These are phyloP conservation scores for Hyphopichia buzzinii DNA, from an alignment of 1,139 yeast species.

Conservation along the genomic window DNA sequence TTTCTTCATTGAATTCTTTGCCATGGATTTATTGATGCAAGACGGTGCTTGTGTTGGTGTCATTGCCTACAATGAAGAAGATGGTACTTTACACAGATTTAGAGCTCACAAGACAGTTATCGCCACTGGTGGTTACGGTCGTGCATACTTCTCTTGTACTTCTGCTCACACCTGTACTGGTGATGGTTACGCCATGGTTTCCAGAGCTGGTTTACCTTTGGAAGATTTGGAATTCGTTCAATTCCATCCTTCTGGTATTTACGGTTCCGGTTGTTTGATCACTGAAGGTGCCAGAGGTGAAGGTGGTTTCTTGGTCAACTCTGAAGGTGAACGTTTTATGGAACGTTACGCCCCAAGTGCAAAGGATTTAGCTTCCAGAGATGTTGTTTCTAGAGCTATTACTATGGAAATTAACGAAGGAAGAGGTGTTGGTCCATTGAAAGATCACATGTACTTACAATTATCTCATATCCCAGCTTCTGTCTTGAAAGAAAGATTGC, in stretches of 20 bases:
- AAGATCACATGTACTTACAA: slow-evolving; percentile 95
- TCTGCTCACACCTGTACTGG: slow-evolving; percentile 99
- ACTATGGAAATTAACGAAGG: slow-evolving; percentile 98
- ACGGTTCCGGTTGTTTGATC: slow-evolving; percentile 97
- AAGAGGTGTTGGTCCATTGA: slow-evolving; percentile 96
- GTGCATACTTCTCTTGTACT: slow-evolving; percentile 98
- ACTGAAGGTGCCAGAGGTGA: slow-evolving; percentile 99
- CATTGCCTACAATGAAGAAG: slow-evolving; percentile 97
- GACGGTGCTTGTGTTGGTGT: slow-evolving; percentile 97
- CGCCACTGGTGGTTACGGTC: slow-evolving; percentile 99
- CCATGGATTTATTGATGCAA: slow-evolving; percentile 91
- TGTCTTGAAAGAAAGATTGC: slow-evolving; percentile 91
- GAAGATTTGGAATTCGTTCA: slow-evolving; percentile 98
- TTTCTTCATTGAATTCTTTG: slow-evolving; percentile 96
- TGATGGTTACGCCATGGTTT: slow-evolving; percentile 97
- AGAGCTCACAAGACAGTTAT: slow-evolving; percentile 94
- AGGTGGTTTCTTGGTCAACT: slow-evolving; percentile 95
- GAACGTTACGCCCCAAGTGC: slow-evolving; percentile 99
- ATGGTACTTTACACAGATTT: slow-evolving; percentile 97
- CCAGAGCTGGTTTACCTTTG: slow-evolving; percentile 96
- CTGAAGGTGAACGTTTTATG: slow-evolving; percentile 99
- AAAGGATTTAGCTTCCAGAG: slow-evolving; percentile 97
- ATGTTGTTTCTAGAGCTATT: slow-evolving; percentile 97
- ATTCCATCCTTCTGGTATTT: slow-evolving; percentile 99
- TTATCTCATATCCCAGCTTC: slow-evolving; percentile 90